Evolutionary conservation across 495 filamentous ascomycete species (phyloP).

Genomic region (Aspergillus ellipticus): DNA sequence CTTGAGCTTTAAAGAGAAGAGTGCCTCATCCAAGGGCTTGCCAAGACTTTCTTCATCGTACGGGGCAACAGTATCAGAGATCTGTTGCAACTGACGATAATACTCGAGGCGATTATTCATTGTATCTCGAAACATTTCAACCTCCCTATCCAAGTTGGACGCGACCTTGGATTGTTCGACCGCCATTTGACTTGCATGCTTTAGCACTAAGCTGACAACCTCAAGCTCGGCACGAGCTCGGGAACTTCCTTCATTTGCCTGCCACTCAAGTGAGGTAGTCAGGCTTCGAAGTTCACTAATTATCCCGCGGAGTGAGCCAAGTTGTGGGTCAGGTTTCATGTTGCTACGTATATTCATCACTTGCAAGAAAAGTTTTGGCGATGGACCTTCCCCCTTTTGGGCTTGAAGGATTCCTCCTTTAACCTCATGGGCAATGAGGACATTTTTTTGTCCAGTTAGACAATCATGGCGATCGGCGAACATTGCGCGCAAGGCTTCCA

Average conservation of each 20-base stretch:
- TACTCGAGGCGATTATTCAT: slow-evolving; percentile 83
- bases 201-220: slow-evolving; percentile 54
- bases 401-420: slow-evolving; percentile 56
- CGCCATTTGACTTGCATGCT: slow-evolving; percentile 56
- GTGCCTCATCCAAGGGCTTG: slow-evolving; percentile 34
- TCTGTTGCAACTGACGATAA: slow-evolving; percentile 80
- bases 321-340: slow-evolving; percentile 53
- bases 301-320: slow-evolving; percentile 64
- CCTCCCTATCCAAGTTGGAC: slow-evolving; percentile 61
- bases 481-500: slow-evolving; percentile 67
- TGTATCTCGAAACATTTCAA: slow-evolving; percentile 68
- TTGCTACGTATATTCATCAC: slow-evolving; percentile 54
- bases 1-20: slow-evolving; percentile 32
- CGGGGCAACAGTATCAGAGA: slow-evolving; percentile 80
- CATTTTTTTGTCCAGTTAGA: slow-evolving; percentile 69
- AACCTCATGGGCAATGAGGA: slow-evolving; percentile 76
- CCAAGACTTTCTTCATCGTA: slow-evolving; percentile 57
- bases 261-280: slow-evolving; percentile 57
- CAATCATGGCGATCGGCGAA: slow-evolving; percentile 75
- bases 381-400: slow-evolving; percentile 60
- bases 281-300: slow-evolving; percentile 66
- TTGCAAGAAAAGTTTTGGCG: slow-evolving; percentile 63
- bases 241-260: slow-evolving; percentile 55
- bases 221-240: slow-evolving; percentile 62
- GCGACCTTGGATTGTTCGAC: slow-evolving; percentile 62